Evolutionary conservation across 768 basidiomycete genomes (phyloP).

Genomic region (Trametes punicea): DNA sequence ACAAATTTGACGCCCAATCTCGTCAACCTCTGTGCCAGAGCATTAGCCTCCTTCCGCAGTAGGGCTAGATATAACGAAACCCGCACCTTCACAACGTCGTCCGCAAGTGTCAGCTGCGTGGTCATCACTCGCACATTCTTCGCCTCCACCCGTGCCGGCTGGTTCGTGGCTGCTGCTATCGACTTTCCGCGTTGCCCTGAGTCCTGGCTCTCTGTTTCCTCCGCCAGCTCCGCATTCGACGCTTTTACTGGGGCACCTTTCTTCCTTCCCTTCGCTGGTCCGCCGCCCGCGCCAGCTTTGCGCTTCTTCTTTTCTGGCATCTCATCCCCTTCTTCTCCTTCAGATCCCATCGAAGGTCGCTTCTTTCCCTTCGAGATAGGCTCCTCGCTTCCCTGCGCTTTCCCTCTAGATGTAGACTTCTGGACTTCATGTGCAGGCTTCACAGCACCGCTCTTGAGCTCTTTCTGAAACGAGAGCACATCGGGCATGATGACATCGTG

Average conservation of each 20-base stretch:
- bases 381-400: constrained; percentile 11
- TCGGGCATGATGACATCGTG: constrained; percentile 72
- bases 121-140: constrained; percentile 55
- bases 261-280: constrained; percentile 11
- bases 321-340: constrained; percentile 23
- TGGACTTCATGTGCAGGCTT: constrained; percentile 26
- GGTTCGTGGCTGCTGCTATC: not conserved
- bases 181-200: not conserved
- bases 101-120: constrained; percentile 58
- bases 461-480: constrained; percentile 62
- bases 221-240: constrained; percentile 4
- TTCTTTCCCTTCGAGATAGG: constrained; percentile 25
- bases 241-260: not conserved
- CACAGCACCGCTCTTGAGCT: constrained; percentile 45
- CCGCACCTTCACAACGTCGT: constrained; percentile 60
- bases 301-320: constrained; percentile 26
- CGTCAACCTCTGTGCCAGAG: constrained; percentile 46
- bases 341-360: constrained; percentile 21
- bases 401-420: constrained; percentile 18
- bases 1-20: constrained; percentile 68
- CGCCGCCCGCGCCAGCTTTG: constrained; percentile 22
- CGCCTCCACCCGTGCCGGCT: constrained; percentile 5
- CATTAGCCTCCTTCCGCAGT: not conserved
- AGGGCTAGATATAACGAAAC: not conserved
- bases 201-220: constrained; percentile 10